Evolutionary conservation across 164 flowering plant genomes (phyloP).

Genomic region (Echeveria elegans): DNA sequence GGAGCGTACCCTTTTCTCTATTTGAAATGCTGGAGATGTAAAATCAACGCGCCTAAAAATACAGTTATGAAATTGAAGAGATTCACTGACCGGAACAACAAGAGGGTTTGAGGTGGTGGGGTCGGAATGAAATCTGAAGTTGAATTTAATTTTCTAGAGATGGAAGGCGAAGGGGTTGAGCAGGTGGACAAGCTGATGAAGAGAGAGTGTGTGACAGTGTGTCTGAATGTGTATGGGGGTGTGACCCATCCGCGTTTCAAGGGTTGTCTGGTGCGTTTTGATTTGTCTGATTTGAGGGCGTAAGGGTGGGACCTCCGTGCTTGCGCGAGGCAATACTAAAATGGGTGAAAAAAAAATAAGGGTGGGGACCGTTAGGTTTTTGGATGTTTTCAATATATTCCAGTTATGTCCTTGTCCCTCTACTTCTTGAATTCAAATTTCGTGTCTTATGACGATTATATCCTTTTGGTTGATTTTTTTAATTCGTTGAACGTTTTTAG

Average conservation of each 20-base stretch:
- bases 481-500: too few relatives aligned
- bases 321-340: too few relatives aligned
- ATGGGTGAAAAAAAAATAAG: too few relatives aligned
- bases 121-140: not conserved
- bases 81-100: not conserved
- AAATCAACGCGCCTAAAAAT: not conserved
- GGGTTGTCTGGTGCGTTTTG: not conserved
- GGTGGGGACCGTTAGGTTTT: not conserved
- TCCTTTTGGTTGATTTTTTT: too few relatives aligned
- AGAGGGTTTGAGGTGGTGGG: not conserved
- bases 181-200: not conserved
- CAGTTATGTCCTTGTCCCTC: not conserved
- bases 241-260: not conserved
- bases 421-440: not conserved
- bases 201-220: not conserved
- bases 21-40: not conserved
- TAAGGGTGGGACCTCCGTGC: not conserved
- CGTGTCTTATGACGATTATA: not conserved
- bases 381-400: not conserved
- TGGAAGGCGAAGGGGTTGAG: conserved; percentile 4
- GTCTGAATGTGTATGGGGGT: not conserved
- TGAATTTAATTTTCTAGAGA: not conserved
- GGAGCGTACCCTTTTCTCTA: not conserved
- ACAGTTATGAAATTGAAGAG: not conserved
- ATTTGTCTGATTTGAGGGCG: not conserved